Evolutionary conservation across 164 flowering plant species (phyloP).

Genomic region (Taxillus chinensis): DNA sequence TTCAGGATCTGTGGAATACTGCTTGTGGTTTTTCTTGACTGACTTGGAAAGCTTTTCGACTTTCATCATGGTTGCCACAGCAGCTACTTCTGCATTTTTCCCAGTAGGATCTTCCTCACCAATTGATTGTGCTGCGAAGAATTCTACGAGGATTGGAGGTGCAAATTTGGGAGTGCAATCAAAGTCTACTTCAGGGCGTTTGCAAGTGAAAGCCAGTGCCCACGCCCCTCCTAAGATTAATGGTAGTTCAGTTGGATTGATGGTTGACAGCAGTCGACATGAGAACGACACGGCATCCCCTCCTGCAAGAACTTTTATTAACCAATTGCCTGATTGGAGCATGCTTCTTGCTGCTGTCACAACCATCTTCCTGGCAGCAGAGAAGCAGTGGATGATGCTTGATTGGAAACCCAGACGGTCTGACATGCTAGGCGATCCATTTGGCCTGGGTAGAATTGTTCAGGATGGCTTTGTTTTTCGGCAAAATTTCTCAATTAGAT

Average conservation of each 20-base stretch:
- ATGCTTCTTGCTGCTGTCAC: constrained; percentile 94
- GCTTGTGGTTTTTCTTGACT: neutral
- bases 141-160: constrained; percentile 25
- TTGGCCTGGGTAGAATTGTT: constrained; percentile 74
- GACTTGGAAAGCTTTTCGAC: neutral
- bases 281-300: constrained; percentile 34
- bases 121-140: constrained; percentile 24
- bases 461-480: constrained; percentile 78
- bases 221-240: constrained; percentile 80
- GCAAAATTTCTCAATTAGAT: constrained; percentile 88
- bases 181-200: constrained; percentile 40
- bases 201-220: constrained; percentile 72
- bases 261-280: constrained; percentile 22
- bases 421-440: constrained; percentile 67
- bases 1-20: no score
- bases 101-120: constrained; percentile 27
- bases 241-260: constrained; percentile 43
- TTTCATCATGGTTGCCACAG: constrained; percentile 58
- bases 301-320: constrained; percentile 74
- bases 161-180: constrained; percentile 20
- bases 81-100: constrained; percentile 63
- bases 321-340: constrained; percentile 94
- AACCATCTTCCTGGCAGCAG: constrained; percentile 89
- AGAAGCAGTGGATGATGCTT: constrained; percentile 91
- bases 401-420: constrained; percentile 90